Base-by-base conservation (phyloP, 2,329 filamentous ascomycete species). In the Pseudocercospora cruenta region DNA sequence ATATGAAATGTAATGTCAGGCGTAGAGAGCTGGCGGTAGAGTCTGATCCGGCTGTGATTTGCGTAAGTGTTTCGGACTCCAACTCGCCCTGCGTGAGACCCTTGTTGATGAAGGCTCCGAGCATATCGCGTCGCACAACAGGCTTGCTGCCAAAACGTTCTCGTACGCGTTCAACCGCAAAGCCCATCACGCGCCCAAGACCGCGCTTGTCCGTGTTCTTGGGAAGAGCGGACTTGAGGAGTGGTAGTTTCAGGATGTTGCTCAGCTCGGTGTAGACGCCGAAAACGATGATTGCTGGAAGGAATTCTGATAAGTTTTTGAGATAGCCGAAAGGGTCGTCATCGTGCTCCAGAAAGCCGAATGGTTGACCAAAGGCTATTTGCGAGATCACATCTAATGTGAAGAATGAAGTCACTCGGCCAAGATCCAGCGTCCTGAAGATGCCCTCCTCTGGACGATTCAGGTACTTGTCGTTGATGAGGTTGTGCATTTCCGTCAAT, bases 11-110 rank as follows among this genome's bases (percentile, higher is more conserved):
- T 62, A 88, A 68, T 1, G 82, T 85, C 43, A 82, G 78, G 2
- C 86, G 82, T 9, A 89, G 81, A 1, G 82, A 82, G 0, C 84
- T 85, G 0, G 87, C 85, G 0, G 85, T 86, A 0, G 85, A 87
- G 66, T 88, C 86, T 0, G 85, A 85, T 3, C 86, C 87, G 4
- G 86, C 86, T 4, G 86, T 78, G 47, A 84, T 82, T 64, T 83
- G 80, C 12, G 81, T 76, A 4, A 82, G 67, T 0, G 78, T 80
- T 67, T 84, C 82, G 67, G 75, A 81, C 73, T 76, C 83, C 65
- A 75, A 78, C 70, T 83, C 74, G 16, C 77, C 67, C 75, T 80
- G 70, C 57, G 76, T 75, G 1, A 85, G 72, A 70, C 80, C 80
- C 66, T 82, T 80, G 10, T 78, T 77, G 62, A 86, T 80, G 70